These are phyloP conservation scores for Leavenworthia alabamica DNA, from an alignment of 345 rosid genomes.

Conservation along the genomic window DNA sequence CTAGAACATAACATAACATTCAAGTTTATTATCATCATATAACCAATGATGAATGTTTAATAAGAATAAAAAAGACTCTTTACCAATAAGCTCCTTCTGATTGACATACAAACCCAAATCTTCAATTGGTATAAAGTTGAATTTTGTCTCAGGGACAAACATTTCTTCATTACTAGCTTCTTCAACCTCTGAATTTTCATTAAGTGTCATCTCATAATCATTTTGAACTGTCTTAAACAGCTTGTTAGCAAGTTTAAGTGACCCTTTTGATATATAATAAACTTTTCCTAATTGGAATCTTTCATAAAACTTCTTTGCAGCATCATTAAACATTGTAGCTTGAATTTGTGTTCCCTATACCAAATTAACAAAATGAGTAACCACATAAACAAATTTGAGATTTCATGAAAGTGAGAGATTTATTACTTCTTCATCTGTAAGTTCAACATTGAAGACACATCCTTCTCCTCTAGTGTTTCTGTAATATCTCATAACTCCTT, in stretches of 20 bases:
- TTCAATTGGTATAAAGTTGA: conserved; percentile 72
- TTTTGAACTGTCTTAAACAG: conserved; percentile 80
- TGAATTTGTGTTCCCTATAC: conserved; percentile 87
- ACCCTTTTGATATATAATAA: conserved; percentile 76
- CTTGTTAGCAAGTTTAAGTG: conserved; percentile 78
- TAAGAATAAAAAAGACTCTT: background rate
- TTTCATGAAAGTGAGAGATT: background rate
- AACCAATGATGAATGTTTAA: background rate
- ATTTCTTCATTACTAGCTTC: conserved; percentile 61
- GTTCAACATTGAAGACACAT: conserved; percentile 89
- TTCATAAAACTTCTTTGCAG: conserved; percentile 73
- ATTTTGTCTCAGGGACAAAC: conserved; percentile 73
- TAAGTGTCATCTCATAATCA: conserved; percentile 91
- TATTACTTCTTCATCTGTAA: conserved; percentile 91
- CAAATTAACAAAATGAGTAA: background rate
- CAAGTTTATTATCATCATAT: background rate
- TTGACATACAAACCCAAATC: conserved; percentile 72
- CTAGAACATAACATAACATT: conserved; percentile 25
- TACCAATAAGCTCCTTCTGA: conserved; percentile 73
- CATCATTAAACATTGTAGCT: conserved; percentile 94
- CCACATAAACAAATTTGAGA: background rate
- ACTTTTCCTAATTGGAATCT: conserved; percentile 77
- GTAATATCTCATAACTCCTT: conserved; percentile 79
- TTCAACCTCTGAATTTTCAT: conserved; percentile 81
- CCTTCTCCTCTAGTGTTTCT: conserved; percentile 89